Base-by-base conservation (phyloP, 129 eudicot species). In the Tanacetum coccineum region DNA sequence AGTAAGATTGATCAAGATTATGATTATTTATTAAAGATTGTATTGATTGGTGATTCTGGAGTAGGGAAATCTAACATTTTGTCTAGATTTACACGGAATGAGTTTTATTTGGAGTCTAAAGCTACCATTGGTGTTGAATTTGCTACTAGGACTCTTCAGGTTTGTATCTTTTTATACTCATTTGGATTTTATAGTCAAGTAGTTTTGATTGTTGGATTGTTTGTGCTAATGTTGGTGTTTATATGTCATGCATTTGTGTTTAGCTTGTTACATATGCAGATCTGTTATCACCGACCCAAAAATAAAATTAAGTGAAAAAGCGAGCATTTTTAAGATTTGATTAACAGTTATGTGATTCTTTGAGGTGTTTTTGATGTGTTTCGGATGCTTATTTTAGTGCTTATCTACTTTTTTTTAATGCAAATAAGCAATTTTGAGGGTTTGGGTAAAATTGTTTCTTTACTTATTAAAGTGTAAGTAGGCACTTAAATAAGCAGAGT, bases 61-160 rank as follows among this genome's bases (percentile, higher is more conserved):
- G 79, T 75, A 15, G 79, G 79, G 3, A 75, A 75, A 68, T 67
- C 74, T 36, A 75, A 75, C 46, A 75, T 75, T 68, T 39, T 75
- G 69, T 75, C 79, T 10, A 50, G 79, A 48, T 75, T 75, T 51
- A 75, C 74, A 11, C 12, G 79, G 69, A 75, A 75, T 12, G 79
- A 75, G 70, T 75, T 75, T 28, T 28, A 59, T 62, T 62, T 75
- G 64, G 79, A 75, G 69, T 75, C 79, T 17, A 75, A 75, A 68
- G 74, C 79, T 13, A 75, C 79, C 12, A 75, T 75, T 67, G 79
- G 79, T 3, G 79, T 75, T 60, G 79, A 75, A 60, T 75, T 75
- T 75, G 79, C 79, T 49, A 75, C 79, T 3, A 75, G 74, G 68
- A 75, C 74, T 39, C 79, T 75, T n/a, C 74, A 75, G 79, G 79